Evolutionary conservation across 306 rosid species (phyloP).

Genomic region (Bauhinia variegata): DNA sequence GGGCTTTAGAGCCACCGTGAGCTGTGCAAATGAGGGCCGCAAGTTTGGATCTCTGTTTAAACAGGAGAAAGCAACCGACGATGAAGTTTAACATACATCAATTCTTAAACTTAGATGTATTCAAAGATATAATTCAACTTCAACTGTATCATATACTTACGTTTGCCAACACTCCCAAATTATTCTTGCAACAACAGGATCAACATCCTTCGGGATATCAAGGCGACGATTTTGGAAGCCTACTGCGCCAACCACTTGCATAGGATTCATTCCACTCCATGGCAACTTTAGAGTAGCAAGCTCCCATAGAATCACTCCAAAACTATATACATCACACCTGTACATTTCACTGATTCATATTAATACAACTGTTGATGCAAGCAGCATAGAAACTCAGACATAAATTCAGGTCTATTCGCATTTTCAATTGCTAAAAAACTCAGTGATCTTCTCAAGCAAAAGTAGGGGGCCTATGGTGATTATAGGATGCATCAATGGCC

Average conservation of each 20-base stretch:
- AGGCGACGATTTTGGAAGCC: constrained; percentile 97
- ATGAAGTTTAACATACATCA: not conserved
- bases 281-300: constrained; percentile 92
- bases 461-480: too few species aligned
- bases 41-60: constrained; percentile 79
- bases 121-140: constrained; percentile 21
- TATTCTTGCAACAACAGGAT: constrained; percentile 85
- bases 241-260: constrained; percentile 99
- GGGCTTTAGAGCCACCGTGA: constrained; percentile 76
- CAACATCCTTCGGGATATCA: constrained; percentile 92
- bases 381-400: not conserved
- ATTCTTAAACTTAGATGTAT: not conserved
- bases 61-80: not conserved
- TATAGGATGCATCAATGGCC: too few species aligned
- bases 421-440: not conserved
- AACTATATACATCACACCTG: constrained; percentile 99
- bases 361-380: constrained; percentile 16
- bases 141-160: constrained; percentile 68
- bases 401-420: not conserved
- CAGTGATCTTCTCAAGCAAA: constrained; percentile 23
- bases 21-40: constrained; percentile 91
- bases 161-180: constrained; percentile 98
- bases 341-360: constrained; percentile 34
- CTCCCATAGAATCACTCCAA: constrained; percentile 98
- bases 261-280: constrained; percentile 98